A percentile compares a stretch with the other conserved stretches of the same genome.
Conservation (phyloP, 805 yeast species). For the Yarrowia porcina region DNA sequence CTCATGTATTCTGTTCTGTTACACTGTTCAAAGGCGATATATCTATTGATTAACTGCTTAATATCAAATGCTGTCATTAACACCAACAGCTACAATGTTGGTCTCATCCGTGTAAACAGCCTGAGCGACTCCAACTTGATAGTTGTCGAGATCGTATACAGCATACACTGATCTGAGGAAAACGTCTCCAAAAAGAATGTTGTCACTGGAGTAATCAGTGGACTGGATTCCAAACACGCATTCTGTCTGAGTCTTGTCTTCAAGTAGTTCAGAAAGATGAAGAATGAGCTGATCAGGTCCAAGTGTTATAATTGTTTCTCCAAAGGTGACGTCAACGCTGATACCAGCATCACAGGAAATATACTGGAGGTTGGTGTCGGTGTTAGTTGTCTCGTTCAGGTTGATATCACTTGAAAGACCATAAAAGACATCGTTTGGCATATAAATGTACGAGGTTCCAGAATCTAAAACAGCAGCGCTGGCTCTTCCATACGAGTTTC, state of each 20-base stretch:
- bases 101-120: neutral
- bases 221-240: slow-evolving; percentile 34
- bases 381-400: neutral
- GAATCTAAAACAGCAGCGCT: slow-evolving; percentile 50
- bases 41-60: too few species aligned
- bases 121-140: neutral
- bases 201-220: slow-evolving; percentile 35
- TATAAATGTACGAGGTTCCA: slow-evolving; percentile 52
- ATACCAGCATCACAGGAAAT: slow-evolving; percentile 16
- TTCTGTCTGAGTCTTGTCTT: slow-evolving; percentile 14
- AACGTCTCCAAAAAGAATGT: slow-evolving; percentile 50
- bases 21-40: too few species aligned
- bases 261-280: neutral
- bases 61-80: neutral
- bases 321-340: slow-evolving; percentile 29
- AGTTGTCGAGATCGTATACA: slow-evolving; percentile 61
- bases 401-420: neutral
- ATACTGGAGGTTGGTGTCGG: slow-evolving; percentile 25
- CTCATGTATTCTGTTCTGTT: too few species aligned
- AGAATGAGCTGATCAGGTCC: neutral
- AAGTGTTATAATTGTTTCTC: neutral
- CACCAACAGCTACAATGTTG: neutral
- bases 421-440: slow-evolving; percentile 39
- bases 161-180: slow-evolving; percentile 62
- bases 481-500: neutral